Conservation (phyloP, 331 rosid species). For the Rosa hybrid region DNA sequence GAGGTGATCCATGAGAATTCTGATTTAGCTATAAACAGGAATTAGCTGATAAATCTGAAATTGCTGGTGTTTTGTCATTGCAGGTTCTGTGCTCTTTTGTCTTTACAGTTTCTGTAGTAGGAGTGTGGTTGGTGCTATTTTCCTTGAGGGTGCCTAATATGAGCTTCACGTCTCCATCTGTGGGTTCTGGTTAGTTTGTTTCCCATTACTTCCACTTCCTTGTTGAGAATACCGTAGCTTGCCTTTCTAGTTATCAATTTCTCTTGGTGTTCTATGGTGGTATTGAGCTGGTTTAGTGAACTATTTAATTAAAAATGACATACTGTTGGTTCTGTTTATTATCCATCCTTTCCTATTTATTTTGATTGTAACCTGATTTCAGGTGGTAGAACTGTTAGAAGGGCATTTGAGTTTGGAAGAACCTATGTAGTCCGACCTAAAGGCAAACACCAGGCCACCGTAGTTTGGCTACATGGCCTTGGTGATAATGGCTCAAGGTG, state of each 20-base stretch:
- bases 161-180: constrained; percentile 66
- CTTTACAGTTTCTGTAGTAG: constrained; percentile 13
- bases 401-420: constrained; percentile 82
- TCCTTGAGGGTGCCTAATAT: constrained; percentile 36
- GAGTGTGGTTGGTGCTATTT: constrained; percentile 26
- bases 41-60: not conserved
- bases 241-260: not conserved
- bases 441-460: constrained; percentile 98
- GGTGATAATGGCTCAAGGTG: constrained; percentile 99
- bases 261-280: constrained; percentile 14
- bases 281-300: not conserved
- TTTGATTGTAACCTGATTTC: constrained; percentile 17
- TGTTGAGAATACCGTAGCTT: not conserved
- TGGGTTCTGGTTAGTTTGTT: constrained; percentile 61
- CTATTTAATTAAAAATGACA: not conserved
- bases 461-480: constrained; percentile 98
- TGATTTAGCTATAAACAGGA: not conserved
- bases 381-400: constrained; percentile 65
- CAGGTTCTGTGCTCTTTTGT: constrained; percentile 33
- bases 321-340: constrained; percentile 13
- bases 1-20: not conserved
- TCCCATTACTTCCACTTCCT: not conserved
- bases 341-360: constrained; percentile 4
- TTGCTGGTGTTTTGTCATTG: constrained; percentile 14
- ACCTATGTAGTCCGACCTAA: constrained; percentile 96